phyloP scores from a whole-genome alignment of 2,329 filamentous ascomycete species.

The Colletotrichum ledebouriae region DNA sequence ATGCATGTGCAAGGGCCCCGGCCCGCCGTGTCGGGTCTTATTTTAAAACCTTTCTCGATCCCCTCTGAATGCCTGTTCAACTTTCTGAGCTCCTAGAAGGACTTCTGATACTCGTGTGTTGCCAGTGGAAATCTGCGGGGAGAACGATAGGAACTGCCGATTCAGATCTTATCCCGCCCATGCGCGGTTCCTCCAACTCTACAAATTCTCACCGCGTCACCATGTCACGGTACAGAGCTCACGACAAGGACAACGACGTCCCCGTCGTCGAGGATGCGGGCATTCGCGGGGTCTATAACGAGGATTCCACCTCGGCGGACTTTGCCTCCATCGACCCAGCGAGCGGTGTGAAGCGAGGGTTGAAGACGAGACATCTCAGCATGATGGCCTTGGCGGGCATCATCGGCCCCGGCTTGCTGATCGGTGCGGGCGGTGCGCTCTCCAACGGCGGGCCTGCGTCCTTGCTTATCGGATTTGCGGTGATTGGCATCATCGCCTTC shows the following conservation, averaged over 20 bases:
- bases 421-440: constrained; percentile 79
- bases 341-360: constrained; percentile 75
- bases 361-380: constrained; percentile 76
- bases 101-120: not conserved
- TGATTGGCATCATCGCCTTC: constrained; percentile 78
- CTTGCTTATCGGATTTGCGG: constrained; percentile 78
- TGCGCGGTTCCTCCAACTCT: constrained; percentile 9
- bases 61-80: not conserved
- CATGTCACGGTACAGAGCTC: constrained; percentile 36
- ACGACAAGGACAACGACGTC: constrained; percentile 35
- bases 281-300: not conserved
- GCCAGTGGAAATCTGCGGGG: constrained; percentile 2
- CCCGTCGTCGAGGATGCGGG: constrained; percentile 26
- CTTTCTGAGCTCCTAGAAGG: not conserved
- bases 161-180: constrained; percentile 1
- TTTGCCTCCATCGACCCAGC: constrained; percentile 68
- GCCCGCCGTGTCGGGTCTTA: constrained; percentile 6
- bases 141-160: not conserved
- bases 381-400: constrained; percentile 76
- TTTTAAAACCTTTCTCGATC: constrained; percentile 5
- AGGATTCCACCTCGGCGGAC: constrained; percentile 51
- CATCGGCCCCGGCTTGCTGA: constrained; percentile 78
- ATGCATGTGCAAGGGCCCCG: constrained; percentile 25
- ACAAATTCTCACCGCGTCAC: not conserved
- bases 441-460: constrained; percentile 78